Evolutionary conservation across 768 basidiomycete genomes (phyloP).

Genomic region (Tulasnella sp.): DNA sequence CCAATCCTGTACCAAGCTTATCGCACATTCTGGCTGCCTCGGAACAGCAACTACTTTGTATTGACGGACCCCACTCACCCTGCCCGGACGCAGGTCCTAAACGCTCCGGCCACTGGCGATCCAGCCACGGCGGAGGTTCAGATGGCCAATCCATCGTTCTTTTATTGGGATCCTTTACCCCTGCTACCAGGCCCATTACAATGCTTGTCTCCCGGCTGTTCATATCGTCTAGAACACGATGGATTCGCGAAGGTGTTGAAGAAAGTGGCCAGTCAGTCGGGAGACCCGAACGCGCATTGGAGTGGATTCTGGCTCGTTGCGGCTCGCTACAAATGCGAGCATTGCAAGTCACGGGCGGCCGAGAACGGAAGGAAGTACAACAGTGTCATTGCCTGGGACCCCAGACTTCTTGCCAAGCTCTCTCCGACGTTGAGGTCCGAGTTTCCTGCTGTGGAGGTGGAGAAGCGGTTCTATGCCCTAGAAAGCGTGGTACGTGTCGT

Average conservation of each 20-base stretch:
- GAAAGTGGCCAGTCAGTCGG: neutral
- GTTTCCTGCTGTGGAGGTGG: slow-evolving; percentile 9
- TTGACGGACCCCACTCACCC: neutral
- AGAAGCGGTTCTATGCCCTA: neutral
- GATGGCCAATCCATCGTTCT: slow-evolving; percentile 16
- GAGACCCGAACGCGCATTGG: no score
- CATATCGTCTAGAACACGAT: neutral
- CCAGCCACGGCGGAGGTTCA: neutral
- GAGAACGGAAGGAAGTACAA: neutral
- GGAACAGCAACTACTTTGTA: slow-evolving; percentile 22
- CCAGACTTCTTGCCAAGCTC: neutral
- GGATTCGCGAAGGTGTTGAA: neutral
- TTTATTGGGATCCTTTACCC: slow-evolving; percentile 22
- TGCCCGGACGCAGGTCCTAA: neutral
- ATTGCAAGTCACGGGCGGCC: neutral
- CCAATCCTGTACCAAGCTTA: slow-evolving; percentile 7
- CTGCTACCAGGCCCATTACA: neutral
- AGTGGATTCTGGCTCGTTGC: slow-evolving; percentile 8
- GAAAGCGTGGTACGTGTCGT: neutral
- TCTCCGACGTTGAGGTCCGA: neutral
- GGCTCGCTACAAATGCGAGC: slow-evolving; percentile 4
- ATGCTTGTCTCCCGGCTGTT: neutral
- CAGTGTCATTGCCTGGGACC: neutral
- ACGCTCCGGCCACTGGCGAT: neutral
- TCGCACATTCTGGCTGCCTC: slow-evolving; percentile 24